Percentiles rank a stretch among this genome's conserved stretches.
Evolutionary conservation across 164 flowering plant species (phyloP).

Genomic region (Euptelea pleiosperma): DNA sequence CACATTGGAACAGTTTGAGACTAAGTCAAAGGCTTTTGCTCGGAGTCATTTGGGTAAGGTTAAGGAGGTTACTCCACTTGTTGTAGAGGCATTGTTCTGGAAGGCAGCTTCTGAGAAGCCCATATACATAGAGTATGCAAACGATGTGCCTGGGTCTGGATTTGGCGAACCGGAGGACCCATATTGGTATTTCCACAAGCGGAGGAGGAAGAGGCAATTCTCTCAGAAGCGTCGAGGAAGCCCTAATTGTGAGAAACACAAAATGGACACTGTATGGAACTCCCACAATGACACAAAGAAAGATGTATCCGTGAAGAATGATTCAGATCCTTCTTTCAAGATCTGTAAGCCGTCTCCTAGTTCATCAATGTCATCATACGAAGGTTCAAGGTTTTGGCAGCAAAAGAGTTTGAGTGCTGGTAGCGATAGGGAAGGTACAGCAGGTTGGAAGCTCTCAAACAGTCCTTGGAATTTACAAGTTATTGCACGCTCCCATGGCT

Average conservation of each 20-base stretch:
- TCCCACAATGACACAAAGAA: slow-evolving; percentile 7
- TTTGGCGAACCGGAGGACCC: slow-evolving; percentile 77
- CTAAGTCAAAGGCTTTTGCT: slow-evolving; percentile 79
- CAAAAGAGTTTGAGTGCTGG: slow-evolving; percentile 22
- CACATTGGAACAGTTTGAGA: slow-evolving; percentile 88
- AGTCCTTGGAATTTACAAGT: slow-evolving; percentile 98
- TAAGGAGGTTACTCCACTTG: slow-evolving; percentile 68
- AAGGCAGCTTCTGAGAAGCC: slow-evolving; percentile 80
- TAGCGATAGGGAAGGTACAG: slow-evolving; percentile 65
- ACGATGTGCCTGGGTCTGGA: slow-evolving; percentile 96
- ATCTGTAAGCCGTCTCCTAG: slow-evolving; percentile 14
- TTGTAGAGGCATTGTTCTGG: slow-evolving; percentile 84
- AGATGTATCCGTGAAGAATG: slow-evolving; percentile 15
- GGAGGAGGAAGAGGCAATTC: slow-evolving; percentile 45
- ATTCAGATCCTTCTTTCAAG: slow-evolving; percentile 17
- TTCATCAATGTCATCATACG: slow-evolving; percentile 23
- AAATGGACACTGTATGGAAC: slow-evolving; percentile 16
- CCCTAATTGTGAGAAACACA: slow-evolving; percentile 25
- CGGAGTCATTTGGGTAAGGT: slow-evolving; percentile 45
- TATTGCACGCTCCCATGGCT: slow-evolving; percentile 90
- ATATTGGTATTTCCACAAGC: slow-evolving; percentile 39
- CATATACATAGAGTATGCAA: slow-evolving; percentile 89
- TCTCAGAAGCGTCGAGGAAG: slow-evolving; percentile 23
- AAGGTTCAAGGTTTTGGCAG: slow-evolving; percentile 19
- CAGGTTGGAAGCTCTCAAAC: slow-evolving; percentile 97